Evolutionary conservation across 176 grass and related monocot species (phyloP).

Genomic region (Oryza australiensis): DNA sequence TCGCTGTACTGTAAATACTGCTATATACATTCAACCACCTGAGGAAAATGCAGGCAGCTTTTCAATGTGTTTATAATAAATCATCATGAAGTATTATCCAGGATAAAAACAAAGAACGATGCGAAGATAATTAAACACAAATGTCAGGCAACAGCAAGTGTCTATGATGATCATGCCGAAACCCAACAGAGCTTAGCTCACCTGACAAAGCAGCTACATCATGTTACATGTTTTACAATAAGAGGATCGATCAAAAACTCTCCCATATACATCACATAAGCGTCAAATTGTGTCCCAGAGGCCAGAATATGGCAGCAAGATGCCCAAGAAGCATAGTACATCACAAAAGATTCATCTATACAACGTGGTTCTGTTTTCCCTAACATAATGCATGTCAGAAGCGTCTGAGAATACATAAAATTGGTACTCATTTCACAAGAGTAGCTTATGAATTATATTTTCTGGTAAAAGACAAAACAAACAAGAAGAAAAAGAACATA

Average conservation of each 20-base stretch:
- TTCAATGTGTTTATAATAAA: background rate
- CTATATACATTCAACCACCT: background rate
- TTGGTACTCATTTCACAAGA: constrained; percentile 35
- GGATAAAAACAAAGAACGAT: background rate
- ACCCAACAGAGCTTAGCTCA: background rate
- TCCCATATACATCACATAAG: constrained; percentile 7
- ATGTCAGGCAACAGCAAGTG: background rate
- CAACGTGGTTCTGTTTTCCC: constrained; percentile 31
- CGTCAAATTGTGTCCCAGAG: constrained; percentile 3
- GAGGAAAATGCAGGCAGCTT: background rate
- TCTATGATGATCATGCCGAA: background rate
- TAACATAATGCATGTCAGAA: constrained; percentile 45
- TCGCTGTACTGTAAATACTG: too few species aligned
- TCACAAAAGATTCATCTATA: constrained; percentile 40
- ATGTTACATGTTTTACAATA: constrained; percentile 27
- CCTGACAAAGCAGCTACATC: constrained; percentile 10
- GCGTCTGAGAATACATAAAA: constrained; percentile 45
- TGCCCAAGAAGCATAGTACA: constrained; percentile 2
- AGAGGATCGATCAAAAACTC: background rate
- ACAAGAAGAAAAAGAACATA: constrained; percentile 42
- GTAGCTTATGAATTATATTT: constrained; percentile 50
- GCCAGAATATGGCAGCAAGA: background rate
- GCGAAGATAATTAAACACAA: background rate
- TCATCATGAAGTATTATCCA: background rate
- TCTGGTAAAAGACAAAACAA: constrained; percentile 42